These are phyloP conservation scores for Friedmanniomyces simplex DNA, from an alignment of 495 filamentous ascomycete genomes.

Conservation along the genomic window DNA sequence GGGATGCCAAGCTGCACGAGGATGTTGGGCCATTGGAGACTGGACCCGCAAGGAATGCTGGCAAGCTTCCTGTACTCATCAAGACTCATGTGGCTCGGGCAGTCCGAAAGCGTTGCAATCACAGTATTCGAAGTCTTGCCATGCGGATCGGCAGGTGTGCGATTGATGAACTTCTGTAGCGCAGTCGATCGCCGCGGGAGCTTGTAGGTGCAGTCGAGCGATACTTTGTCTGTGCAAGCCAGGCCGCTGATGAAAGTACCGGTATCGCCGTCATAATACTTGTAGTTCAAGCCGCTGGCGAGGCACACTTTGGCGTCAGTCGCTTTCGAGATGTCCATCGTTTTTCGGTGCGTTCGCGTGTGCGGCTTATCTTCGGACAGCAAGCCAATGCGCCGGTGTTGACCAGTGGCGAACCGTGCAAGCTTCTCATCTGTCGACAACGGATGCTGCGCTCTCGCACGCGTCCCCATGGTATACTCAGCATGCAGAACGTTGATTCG, in stretches of 20 bases:
- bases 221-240: neutral
- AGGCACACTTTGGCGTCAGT: constrained; percentile 15
- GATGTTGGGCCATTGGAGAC: constrained; percentile 24
- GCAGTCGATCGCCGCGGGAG: constrained; percentile 11
- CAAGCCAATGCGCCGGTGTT: constrained; percentile 24
- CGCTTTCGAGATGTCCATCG: constrained; percentile 24
- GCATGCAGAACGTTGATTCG: constrained; percentile 17
- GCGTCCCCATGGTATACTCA: neutral
- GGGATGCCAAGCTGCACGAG: constrained; percentile 15
- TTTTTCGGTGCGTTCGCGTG: constrained; percentile 33
- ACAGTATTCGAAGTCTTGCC: constrained; percentile 18
- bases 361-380: constrained; percentile 39
- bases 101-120: constrained; percentile 17
- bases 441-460: neutral
- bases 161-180: constrained; percentile 15
- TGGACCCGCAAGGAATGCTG: constrained; percentile 16
- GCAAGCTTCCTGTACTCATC: constrained; percentile 22
- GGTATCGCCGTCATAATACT: constrained; percentile 11
- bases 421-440: constrained; percentile 2
- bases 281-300: constrained; percentile 14
- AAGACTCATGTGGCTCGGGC: constrained; percentile 20
- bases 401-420: neutral
- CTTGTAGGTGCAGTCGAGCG: constrained; percentile 11
- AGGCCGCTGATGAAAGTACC: neutral
- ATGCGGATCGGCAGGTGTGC: constrained; percentile 1